Percentiles rank a stretch among this genome's conserved stretches.
Evolutionary conservation across 1,284 basidiomycete species (phyloP).

Genomic region (Exobasidium rhododendri): DNA sequence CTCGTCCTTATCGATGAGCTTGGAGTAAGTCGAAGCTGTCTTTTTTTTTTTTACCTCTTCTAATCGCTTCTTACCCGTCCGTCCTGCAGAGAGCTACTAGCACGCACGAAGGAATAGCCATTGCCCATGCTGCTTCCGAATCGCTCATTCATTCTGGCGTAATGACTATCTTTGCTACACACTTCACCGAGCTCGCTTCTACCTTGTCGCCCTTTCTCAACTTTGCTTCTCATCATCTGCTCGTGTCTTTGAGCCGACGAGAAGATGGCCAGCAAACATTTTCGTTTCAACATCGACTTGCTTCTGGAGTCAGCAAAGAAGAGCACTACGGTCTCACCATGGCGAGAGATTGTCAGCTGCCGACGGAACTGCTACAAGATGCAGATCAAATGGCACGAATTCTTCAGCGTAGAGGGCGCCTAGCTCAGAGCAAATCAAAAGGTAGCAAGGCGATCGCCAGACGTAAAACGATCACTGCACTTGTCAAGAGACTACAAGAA

Average conservation of each 20-base stretch:
- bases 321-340: conserved; percentile 33
- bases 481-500: too few relatives aligned
- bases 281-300: conserved; percentile 17
- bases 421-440: neutral
- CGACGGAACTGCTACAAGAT: neutral
- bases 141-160: conserved; percentile 69
- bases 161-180: conserved; percentile 87
- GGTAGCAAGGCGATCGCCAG: neutral
- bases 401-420: neutral
- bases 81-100: conserved; percentile 68
- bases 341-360: conserved; percentile 15
- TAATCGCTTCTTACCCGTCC: neutral
- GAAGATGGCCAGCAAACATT: conserved; percentile 17
- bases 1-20: conserved; percentile 87
- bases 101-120: conserved; percentile 77
- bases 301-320: neutral
- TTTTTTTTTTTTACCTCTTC: neutral
- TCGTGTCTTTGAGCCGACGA: conserved; percentile 21
- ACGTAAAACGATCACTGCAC: too few relatives aligned
- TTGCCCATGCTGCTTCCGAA: conserved; percentile 89
- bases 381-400: neutral
- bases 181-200: conserved; percentile 48
- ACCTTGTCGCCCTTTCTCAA: conserved; percentile 25
- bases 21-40: conserved; percentile 58
- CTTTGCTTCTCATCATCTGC: neutral